These are phyloP conservation scores for Calonectria hongkongensis DNA, from an alignment of 2,329 filamentous ascomycete species.

Conservation along the genomic window DNA sequence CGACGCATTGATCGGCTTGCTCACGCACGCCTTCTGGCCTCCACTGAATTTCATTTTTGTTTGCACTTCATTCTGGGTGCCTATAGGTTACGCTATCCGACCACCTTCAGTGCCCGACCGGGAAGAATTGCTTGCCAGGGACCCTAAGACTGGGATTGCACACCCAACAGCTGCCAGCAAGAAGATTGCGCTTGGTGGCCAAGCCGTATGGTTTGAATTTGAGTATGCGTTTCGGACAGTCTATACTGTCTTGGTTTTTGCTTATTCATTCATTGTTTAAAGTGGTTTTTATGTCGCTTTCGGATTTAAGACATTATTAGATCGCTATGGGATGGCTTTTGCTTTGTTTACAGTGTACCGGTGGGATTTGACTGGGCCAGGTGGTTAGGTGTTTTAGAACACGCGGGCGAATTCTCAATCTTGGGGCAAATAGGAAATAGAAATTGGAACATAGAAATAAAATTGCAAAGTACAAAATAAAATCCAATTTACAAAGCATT, in stretches of 20 bases:
- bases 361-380: too few relatives aligned
- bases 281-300: neutral
- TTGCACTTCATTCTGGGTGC: conserved; percentile 10
- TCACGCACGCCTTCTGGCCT: conserved; percentile 17
- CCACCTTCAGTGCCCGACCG: conserved; percentile 4
- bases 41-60: conserved; percentile 5
- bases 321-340: too few relatives aligned
- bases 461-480: too few relatives aligned
- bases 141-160: conserved; percentile 9
- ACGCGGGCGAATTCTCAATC: too few relatives aligned
- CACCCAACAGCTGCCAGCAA: conserved; percentile 6
- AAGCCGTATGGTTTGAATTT: conserved; percentile 10
- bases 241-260: neutral
- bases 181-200: conserved; percentile 9
- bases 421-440: too few relatives aligned
- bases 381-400: too few relatives aligned
- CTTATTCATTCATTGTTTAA: conserved; percentile 13
- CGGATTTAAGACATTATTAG: too few relatives aligned
- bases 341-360: too few relatives aligned
- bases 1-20: neutral
- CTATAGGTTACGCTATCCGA: conserved; percentile 8
- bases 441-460: too few relatives aligned
- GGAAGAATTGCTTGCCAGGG: neutral
- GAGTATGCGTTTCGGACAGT: conserved; percentile 9
- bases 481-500: too few relatives aligned